Base-by-base conservation (phyloP, 768 basidiomycete genomes). In the Hypholoma fasciculare region DNA sequence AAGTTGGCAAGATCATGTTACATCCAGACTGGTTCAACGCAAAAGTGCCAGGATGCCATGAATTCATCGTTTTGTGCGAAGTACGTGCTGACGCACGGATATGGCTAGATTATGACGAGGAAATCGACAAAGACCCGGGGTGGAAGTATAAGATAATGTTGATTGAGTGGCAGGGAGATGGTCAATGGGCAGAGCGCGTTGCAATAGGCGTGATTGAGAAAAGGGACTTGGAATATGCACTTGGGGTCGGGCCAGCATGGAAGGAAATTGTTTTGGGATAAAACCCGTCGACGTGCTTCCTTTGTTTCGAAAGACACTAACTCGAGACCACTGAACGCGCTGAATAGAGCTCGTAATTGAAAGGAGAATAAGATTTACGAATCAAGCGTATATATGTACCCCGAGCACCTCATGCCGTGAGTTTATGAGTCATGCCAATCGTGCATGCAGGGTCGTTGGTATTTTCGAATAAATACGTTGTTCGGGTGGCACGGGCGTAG, bases 51-150 rank as follows among this genome's bases (percentile, higher is more conserved):
- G 54, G 39, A 8, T 7, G 19, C 9, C 56, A 61, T 14, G 60
- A 61, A 14, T 61, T 61, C 16, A 51, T 61, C 20, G 30, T 61
- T 37, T n/a, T 61, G 7, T 57, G 60, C 38, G 53, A 61, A 44
- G 52, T 46, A 14, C 34, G 43, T 13, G 13, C 44, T 19, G 44
- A 46, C 11, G 16, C 44, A 46, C 44, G 30, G 6, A 34, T 34
- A 34, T 7, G 9, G 30, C 23, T 12, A 6, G 23, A 46, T 11
- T 12, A 20, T 46, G 44, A 23, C 44, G 44, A 46, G 7, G 4
- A 17, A 23, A 46, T 34, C 19, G 52, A 57, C 49, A 27, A 37
- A 20, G 37, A 27, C n/a, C 16, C 17, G 2, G 19, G 26, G 3
- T 57, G 56, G 56, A 51, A 34, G 16, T 61, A 54, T 49, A 49